These are phyloP conservation scores for Syzygium syzygioides DNA, from an alignment of 441 rosid species.

Conservation along the genomic window DNA sequence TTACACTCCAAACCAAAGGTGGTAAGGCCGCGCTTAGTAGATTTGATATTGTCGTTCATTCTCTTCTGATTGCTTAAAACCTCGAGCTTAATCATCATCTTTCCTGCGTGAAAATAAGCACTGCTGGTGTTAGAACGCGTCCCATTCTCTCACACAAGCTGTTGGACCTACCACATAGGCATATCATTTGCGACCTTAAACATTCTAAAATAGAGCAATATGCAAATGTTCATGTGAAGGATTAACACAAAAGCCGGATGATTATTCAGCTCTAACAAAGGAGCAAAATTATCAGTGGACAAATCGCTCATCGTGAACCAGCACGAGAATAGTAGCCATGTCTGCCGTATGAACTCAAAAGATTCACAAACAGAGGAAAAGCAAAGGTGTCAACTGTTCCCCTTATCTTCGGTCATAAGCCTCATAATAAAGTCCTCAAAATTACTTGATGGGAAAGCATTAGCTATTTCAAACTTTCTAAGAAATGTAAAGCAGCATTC, in stretches of 20 bases:
- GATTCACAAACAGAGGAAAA: not conserved
- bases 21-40: constrained; percentile 31
- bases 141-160: not conserved
- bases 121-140: not conserved
- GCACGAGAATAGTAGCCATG: not conserved
- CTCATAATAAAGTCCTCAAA: not conserved
- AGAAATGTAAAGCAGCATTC: not conserved
- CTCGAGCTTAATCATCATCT: constrained; percentile 63
- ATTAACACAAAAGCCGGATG: not conserved
- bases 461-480: not conserved
- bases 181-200: not conserved
- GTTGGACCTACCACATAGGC: not conserved
- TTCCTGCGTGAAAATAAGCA: constrained; percentile 33
- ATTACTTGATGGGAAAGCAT: too few species aligned
- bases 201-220: not conserved
- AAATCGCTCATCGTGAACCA: not conserved
- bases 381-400: not conserved
- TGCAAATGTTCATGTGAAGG: not conserved
- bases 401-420: not conserved
- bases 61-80: constrained; percentile 35
- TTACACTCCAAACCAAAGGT: constrained; percentile 53
- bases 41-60: constrained; percentile 21
- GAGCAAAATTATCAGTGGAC: not conserved
- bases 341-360: not conserved
- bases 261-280: not conserved